Percentiles rank a stretch among this genome's conserved stretches.
Conservation (phyloP, 164 flowering plant species). For the Houttuynia cordata region DNA sequence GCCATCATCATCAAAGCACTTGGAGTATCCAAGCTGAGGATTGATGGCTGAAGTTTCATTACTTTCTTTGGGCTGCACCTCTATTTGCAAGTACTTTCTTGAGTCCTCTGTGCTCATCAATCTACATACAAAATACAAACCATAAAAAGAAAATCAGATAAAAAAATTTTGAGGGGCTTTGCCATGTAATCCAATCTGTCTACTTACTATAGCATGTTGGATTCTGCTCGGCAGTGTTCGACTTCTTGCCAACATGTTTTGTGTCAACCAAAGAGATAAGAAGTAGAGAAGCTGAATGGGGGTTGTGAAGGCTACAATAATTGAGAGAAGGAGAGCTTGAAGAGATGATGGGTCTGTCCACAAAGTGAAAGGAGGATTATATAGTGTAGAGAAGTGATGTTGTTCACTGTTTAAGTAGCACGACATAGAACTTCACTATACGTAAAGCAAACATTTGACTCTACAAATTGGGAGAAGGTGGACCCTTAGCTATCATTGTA, state of each 20-base stretch:
- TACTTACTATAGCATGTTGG: constrained; percentile 26
- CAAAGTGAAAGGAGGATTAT: neutral
- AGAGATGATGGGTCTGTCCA: neutral
- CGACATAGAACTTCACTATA: no score
- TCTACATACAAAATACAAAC: constrained; percentile 4
- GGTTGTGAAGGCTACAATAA: no score
- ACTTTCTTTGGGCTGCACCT: constrained; percentile 26
- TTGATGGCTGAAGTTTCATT: constrained; percentile 27
- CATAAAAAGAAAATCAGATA: no score
- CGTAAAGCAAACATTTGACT: no score
- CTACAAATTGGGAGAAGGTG: no score
- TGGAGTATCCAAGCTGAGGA: constrained; percentile 28
- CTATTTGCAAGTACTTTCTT: constrained; percentile 41
- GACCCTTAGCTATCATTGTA: no score
- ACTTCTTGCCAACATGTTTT: constrained; percentile 20
- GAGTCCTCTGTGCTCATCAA: constrained; percentile 33
- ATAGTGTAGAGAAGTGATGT: neutral
- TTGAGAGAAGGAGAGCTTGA: neutral
- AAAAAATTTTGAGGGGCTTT: neutral
- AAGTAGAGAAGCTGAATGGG: neutral
- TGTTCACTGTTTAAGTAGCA: no score
- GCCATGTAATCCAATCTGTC: neutral
- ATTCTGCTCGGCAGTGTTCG: constrained; percentile 46
- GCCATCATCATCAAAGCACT: constrained; percentile 46
- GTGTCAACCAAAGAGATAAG: neutral